Conservation (phyloP, 1,139 yeast genomes). For the Sugiyamaella grinbergsii region DNA sequence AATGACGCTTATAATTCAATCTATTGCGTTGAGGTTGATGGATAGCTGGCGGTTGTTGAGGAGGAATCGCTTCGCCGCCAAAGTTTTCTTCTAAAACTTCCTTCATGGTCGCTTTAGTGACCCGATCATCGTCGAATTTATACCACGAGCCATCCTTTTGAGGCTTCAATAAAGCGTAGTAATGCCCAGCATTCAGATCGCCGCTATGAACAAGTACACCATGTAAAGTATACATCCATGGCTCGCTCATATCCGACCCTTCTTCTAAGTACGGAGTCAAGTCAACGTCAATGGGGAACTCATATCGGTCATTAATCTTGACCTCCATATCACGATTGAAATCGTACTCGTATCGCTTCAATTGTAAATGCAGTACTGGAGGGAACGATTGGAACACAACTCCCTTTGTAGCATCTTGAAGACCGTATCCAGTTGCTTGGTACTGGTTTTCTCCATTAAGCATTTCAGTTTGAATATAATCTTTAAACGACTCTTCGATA, state of each 20-base stretch:
- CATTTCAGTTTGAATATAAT: constrained; percentile 85
- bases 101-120: constrained; percentile 76
- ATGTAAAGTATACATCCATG: constrained; percentile 80
- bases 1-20: constrained; percentile 60
- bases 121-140: constrained; percentile 93
- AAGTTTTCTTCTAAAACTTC: constrained; percentile 92
- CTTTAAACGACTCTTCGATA: constrained; percentile 73
- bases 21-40: constrained; percentile 25
- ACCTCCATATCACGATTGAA: constrained; percentile 86
- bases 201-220: constrained; percentile 97
- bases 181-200: constrained; percentile 93
- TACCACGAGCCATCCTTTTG: constrained; percentile 73
- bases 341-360: constrained; percentile 93
- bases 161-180: constrained; percentile 91
- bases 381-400: constrained; percentile 91
- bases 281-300: constrained; percentile 83
- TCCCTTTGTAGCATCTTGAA: constrained; percentile 96
- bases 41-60: constrained; percentile 23
- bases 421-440: constrained; percentile 87
- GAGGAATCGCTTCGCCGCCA: constrained; percentile 59
- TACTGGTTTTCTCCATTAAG: constrained; percentile 94
- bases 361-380: constrained; percentile 86
- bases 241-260: constrained; percentile 50
- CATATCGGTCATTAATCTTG: constrained; percentile 89
- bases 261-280: constrained; percentile 76